Conservation (phyloP, 2,329 filamentous ascomycete genomes). For the Westerdykella aurantiaca region DNA sequence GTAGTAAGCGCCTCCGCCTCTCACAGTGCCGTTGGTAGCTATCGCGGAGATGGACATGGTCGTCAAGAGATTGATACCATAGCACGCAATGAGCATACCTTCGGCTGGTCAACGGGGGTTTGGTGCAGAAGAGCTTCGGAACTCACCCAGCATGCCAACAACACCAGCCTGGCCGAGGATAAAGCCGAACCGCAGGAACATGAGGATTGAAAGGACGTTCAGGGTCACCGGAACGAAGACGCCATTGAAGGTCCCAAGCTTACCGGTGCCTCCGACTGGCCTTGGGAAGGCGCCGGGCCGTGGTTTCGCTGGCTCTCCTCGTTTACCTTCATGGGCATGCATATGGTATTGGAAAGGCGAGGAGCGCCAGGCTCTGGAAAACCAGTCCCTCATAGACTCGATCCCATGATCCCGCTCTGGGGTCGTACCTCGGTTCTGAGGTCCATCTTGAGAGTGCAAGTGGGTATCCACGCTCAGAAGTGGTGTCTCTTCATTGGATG, state of each 20-base stretch:
- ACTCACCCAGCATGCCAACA: conserved; percentile 69
- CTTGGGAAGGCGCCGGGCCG: conserved; percentile 36
- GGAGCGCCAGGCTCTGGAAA: conserved; percentile 17
- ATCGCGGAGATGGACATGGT: conserved; percentile 83
- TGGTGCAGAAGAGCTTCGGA: background rate
- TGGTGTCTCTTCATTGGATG: conserved; percentile 31
- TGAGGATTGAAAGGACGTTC: conserved; percentile 83
- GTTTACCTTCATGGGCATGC: conserved; percentile 11
- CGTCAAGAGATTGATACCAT: conserved; percentile 75
- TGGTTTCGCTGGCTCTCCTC: conserved; percentile 22
- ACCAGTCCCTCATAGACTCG: conserved; percentile 20
- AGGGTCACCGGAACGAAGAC: conserved; percentile 83
- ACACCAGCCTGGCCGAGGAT: conserved; percentile 76
- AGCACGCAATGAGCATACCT: conserved; percentile 71
- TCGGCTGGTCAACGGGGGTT: conserved; percentile 9
- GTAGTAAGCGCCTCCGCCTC: conserved; percentile 83
- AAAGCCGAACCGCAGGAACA: conserved; percentile 85
- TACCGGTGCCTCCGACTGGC: conserved; percentile 45
- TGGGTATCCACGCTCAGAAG: conserved; percentile 12
- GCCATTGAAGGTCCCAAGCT: conserved; percentile 62
- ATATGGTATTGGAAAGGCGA: background rate
- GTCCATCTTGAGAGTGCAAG: conserved; percentile 3
- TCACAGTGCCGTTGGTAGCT: conserved; percentile 82
- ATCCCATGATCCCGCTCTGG: conserved; percentile 18
- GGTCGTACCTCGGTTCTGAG: background rate